Evolutionary conservation across 2,329 filamentous ascomycete genomes (phyloP), one percentile per base, ranked within the genome.

Genomic region (Neonectria faginata): DNA sequence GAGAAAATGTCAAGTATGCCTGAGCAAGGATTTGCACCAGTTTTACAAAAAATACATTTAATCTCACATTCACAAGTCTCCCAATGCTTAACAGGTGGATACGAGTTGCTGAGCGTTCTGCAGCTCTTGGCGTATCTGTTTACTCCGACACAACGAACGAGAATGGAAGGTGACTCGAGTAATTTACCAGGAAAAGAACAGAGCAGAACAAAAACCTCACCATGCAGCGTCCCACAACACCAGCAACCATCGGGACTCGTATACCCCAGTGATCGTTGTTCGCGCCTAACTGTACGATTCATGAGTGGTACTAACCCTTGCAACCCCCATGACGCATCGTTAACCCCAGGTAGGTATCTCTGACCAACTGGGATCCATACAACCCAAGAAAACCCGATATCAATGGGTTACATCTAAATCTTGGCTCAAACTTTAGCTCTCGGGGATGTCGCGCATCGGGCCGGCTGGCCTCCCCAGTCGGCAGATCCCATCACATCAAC

Each of bases 401-500:
- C 29, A 14, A 36, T 33, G 22, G 27, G 48, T 1, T 14, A 4
- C 10, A 51, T 12, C 9, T 20, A 20, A 6, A 41, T 22, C 11
- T 27, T 10, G 18, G 16, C 9, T 10, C 6, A 14, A 11, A 5
- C n/a, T 33, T 7, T 29, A 11, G 9, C 33, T 20, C 2, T 33
- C 11, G 41, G 47, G 27, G 9, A 22, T 5, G 27, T 22, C n/a
- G 14, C 14, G 36, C 14, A 47, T 39, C n/a, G 47, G 22, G 29
- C 14, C 39, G 60, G 53, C 48, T 50, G 45, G 55, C 56, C 47
- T 63, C 53, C 61, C 62, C 57, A 53, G 57, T 64, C 41, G 39
- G 53, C 27, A 61, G 48, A 60, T 60, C 14, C 27, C 25, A 61
- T 65, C 48, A 25, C 58, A 58, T 62, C 62, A 65, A 65, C 47